A percentile compares a stretch with the other conserved stretches of the same genome.
phyloP scores from a whole-genome alignment of 1,139 yeast genomes.

The Magnusiomyces sp. region DNA sequence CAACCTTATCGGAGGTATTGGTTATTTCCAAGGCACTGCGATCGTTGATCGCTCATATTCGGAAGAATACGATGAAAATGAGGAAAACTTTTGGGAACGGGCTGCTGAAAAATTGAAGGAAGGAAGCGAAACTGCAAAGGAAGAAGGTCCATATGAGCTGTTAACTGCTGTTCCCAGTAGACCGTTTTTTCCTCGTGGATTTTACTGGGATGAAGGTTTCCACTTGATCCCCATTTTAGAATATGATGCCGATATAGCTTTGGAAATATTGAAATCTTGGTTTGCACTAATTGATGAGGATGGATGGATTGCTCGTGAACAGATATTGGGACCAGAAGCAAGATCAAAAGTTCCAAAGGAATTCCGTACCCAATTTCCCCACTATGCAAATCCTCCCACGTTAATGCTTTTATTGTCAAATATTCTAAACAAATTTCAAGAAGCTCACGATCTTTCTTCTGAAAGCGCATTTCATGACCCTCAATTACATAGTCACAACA shows the following conservation, averaged over 20 bases:
- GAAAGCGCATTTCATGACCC: conserved; percentile 4
- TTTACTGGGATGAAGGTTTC: conserved; percentile 98
- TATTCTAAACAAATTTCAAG: conserved; percentile 44
- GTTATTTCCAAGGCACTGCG: conserved; percentile 84
- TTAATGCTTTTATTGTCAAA: conserved; percentile 70
- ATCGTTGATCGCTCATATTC: conserved; percentile 67
- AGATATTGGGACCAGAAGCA: conserved; percentile 86
- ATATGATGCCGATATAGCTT: conserved; percentile 75
- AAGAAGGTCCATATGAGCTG: conserved; percentile 41
- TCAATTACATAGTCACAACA: conserved; percentile 7
- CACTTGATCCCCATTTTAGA: conserved; percentile 75
- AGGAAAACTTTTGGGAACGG: conserved; percentile 32
- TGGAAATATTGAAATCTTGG: conserved; percentile 85
- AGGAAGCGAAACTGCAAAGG: conserved; percentile 19
- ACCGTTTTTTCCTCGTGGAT: conserved; percentile 92
- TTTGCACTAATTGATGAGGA: conserved; percentile 72
- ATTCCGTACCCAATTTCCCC: conserved; percentile 79
- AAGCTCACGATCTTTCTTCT: conserved; percentile 8
- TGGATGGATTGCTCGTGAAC: conserved; percentile 98
- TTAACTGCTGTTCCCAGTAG: conserved; percentile 87
- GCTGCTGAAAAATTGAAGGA: conserved; percentile 18
- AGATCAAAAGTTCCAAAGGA: conserved; percentile 82
- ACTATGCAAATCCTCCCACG: conserved; percentile 94
- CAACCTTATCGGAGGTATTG: conserved; percentile 80
- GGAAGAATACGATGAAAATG: conserved; percentile 50